Percentiles rank a stretch among this genome's conserved stretches.
Evolutionary conservation across 2,329 filamentous ascomycete genomes (phyloP).

Genomic region (Hypoxylon sp.): DNA sequence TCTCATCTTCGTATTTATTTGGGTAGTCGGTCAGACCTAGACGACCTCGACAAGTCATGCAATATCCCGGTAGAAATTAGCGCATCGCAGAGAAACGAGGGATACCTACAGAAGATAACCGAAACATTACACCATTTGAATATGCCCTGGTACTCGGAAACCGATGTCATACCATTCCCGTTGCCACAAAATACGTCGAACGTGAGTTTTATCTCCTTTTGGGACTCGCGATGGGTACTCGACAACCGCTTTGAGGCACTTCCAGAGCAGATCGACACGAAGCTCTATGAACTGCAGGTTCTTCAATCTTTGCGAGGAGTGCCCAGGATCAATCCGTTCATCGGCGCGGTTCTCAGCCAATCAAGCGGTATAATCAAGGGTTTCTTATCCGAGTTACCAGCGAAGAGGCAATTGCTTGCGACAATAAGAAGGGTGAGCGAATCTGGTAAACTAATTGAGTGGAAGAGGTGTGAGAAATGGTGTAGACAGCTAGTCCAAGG

Average conservation of each 20-base stretch:
- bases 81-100: neutral
- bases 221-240: neutral
- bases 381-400: slow-evolving; percentile 4
- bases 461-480: neutral
- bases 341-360: neutral
- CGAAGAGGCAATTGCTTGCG: neutral
- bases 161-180: neutral
- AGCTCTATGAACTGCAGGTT: neutral
- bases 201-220: neutral
- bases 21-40: neutral
- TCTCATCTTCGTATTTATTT: neutral
- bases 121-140: slow-evolving; percentile 2
- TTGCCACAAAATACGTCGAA: neutral
- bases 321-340: neutral
- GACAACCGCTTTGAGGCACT: neutral
- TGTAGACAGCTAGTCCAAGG: neutral
- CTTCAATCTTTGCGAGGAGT: neutral
- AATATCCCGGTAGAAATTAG: neutral
- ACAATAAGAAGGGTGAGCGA: neutral
- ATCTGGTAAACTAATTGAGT: neutral
- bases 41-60: neutral
- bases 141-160: slow-evolving; percentile 4
- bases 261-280: neutral
- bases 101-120: neutral
- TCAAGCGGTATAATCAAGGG: neutral